Evolutionary conservation across 257 asterid genomes (phyloP).

Genomic region (Orobanche coerulescens): DNA sequence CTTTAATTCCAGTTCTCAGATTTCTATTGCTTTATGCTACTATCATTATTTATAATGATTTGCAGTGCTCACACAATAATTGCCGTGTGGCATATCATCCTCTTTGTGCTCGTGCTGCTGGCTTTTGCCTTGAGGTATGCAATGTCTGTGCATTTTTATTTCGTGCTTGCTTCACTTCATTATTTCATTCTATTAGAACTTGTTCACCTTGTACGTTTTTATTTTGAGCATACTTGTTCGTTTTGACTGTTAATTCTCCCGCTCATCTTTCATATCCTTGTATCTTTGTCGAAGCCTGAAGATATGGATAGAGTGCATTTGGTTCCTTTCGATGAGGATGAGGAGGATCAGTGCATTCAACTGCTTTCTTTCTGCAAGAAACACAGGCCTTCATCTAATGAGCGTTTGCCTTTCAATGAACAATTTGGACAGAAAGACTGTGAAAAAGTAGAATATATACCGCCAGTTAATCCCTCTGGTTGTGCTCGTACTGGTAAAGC

Average conservation of each 20-base stretch:
- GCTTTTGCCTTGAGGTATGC: slow-evolving; percentile 89
- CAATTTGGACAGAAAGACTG: slow-evolving; percentile 33
- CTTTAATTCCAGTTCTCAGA: neutral
- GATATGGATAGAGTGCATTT: slow-evolving; percentile 71
- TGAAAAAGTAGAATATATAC: slow-evolving; percentile 50
- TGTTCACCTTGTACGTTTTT: neutral
- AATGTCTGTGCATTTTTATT: slow-evolving; percentile 11
- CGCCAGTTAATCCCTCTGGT: slow-evolving; percentile 75
- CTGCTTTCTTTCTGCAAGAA: slow-evolving; percentile 83
- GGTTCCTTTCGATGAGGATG: slow-evolving; percentile 75
- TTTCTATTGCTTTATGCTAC: slow-evolving; percentile 16
- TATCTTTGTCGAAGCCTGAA: slow-evolving; percentile 52
- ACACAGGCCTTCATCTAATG: slow-evolving; percentile 74
- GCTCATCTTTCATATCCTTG: slow-evolving; percentile 3
- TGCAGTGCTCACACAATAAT: slow-evolving; percentile 80
- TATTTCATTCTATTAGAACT: neutral
- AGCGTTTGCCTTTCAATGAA: slow-evolving; percentile 45
- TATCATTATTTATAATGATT: slow-evolving; percentile 18
- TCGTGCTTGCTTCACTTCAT: neutral
- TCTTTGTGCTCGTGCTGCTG: slow-evolving; percentile 99
- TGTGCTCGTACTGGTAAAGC: slow-evolving; percentile 84
- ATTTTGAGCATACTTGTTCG: slow-evolving; percentile 2
- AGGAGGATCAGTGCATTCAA: slow-evolving; percentile 77
- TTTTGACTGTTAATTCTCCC: neutral
- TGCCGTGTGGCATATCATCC: slow-evolving; percentile 96